Conservation (phyloP, 2,329 filamentous ascomycete species). For the Magnaporthiopsis incrustans region DNA sequence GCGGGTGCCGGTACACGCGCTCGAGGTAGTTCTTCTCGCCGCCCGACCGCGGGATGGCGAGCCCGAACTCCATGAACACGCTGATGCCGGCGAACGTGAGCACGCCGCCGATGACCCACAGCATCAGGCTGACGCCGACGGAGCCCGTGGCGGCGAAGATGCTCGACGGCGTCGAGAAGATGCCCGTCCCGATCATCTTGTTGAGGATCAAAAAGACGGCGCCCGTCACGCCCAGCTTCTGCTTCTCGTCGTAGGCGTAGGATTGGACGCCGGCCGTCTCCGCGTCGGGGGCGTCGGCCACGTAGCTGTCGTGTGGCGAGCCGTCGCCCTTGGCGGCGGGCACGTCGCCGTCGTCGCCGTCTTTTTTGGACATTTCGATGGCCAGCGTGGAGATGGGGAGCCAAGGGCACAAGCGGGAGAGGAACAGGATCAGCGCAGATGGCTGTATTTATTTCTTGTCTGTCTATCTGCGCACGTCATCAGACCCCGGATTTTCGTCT, state of each 20-base stretch:
- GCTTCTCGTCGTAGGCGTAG: slow-evolving; percentile 29
- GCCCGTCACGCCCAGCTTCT: slow-evolving; percentile 44
- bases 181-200: slow-evolving; percentile 52
- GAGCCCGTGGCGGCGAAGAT: slow-evolving; percentile 45
- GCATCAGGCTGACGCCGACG: slow-evolving; percentile 35
- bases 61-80: slow-evolving; percentile 56
- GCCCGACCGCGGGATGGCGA: slow-evolving; percentile 53
- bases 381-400: no score
- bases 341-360: neutral
- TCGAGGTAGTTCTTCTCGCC: slow-evolving; percentile 62
- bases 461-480: neutral
- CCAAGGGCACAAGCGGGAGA: neutral
- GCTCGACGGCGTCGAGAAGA: slow-evolving; percentile 47
- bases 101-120: slow-evolving; percentile 28
- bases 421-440: neutral
- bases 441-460: neutral
- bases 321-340: neutral
- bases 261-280: slow-evolving; percentile 11
- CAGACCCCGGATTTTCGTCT: neutral
- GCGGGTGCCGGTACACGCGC: slow-evolving; percentile 49
- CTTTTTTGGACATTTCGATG: neutral
- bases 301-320: neutral
- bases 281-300: neutral
- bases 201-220: slow-evolving; percentile 48
- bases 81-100: slow-evolving; percentile 51